Evolutionary conservation across 768 basidiomycete species (phyloP).

Genomic region (Galerina marginata): DNA sequence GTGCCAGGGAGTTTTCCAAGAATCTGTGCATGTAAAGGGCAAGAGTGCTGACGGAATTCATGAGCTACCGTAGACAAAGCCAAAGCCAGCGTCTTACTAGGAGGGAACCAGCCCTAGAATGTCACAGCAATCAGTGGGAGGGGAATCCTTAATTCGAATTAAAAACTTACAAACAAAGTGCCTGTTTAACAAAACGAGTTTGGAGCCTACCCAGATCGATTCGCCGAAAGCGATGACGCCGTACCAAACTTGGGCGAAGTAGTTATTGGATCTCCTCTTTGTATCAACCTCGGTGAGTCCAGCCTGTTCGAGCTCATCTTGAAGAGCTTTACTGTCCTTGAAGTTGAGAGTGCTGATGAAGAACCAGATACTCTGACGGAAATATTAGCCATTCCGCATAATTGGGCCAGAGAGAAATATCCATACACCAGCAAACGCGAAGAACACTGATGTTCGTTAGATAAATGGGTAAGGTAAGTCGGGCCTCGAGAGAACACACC

Average conservation of each 20-base stretch:
- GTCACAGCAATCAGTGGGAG: not conserved
- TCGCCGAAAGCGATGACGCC: slow-evolving; percentile 30
- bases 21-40: slow-evolving; percentile 38
- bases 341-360: slow-evolving; percentile 31
- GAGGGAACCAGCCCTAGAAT: slow-evolving; percentile 31
- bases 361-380: slow-evolving; percentile 24
- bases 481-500: slow-evolving; percentile 3
- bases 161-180: slow-evolving; percentile 30
- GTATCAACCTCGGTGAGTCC: slow-evolving; percentile 28
- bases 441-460: slow-evolving; percentile 26
- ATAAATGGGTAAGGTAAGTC: not conserved
- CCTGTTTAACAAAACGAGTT: slow-evolving; percentile 31
- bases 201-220: slow-evolving; percentile 34
- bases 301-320: slow-evolving; percentile 25
- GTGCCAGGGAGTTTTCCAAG: slow-evolving; percentile 33
- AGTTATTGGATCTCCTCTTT: slow-evolving; percentile 19
- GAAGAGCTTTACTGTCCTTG: slow-evolving; percentile 18
- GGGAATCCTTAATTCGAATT: not conserved
- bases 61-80: not conserved
- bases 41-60: slow-evolving; percentile 22
- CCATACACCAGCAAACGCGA: slow-evolving; percentile 28
- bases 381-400: not conserved
- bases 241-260: slow-evolving; percentile 27
- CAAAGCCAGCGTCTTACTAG: slow-evolving; percentile 22
- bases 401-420: not conserved